Evolutionary conservation across 768 basidiomycete species (phyloP), one percentile per base, ranked within the genome.

Genomic region (Astraeus odoratus): DNA sequence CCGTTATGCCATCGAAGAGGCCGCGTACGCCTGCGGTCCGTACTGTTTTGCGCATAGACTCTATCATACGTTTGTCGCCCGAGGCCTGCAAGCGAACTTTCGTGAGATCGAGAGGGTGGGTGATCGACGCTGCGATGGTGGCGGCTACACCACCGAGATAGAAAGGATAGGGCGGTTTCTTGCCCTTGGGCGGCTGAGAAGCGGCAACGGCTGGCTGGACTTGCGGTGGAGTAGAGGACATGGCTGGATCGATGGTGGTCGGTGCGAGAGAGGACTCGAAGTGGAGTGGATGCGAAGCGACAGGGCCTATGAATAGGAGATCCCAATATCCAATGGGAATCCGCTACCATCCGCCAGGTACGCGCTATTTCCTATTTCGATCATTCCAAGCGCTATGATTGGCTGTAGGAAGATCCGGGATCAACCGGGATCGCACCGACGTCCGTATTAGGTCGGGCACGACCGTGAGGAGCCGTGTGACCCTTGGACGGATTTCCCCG

Each of bases 31-130:
- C 90, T 39, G 85, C 86, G 5, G 83, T 87, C 58, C 75, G 71
- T 44, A 90, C 71, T 0, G 91, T 94, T 74, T 92, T 92, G 63
- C 74, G 72, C 5, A 95, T 73, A 50, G 83, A 86, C 59, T 80
- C 68, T 60, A 93, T 68, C 91, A 95, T 93, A 44, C 85, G 77
- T 66, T 90, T 92, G 69, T 94, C 91, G 33, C 89, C 91, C 1
- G 88, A 87, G 4, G 91, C 90, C 64, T 95, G 91, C 48, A 95
- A 69, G 44, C 91, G 78, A 60, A 92, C 88, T 73, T 94, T 94
- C 20, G 91, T 94, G 45, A 94, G 73, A 70, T 92, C 88, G 39
- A 92, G 69, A 23, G 89, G 88, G 61, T 91, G 88, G 2, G 88
- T 91, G 47, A 90, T 81, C 27, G 83, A 86, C n/a, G 88, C 88